These are phyloP conservation scores for Trichosporon asahii DNA, from an alignment of 1,284 basidiomycete species.

Conservation along the genomic window DNA sequence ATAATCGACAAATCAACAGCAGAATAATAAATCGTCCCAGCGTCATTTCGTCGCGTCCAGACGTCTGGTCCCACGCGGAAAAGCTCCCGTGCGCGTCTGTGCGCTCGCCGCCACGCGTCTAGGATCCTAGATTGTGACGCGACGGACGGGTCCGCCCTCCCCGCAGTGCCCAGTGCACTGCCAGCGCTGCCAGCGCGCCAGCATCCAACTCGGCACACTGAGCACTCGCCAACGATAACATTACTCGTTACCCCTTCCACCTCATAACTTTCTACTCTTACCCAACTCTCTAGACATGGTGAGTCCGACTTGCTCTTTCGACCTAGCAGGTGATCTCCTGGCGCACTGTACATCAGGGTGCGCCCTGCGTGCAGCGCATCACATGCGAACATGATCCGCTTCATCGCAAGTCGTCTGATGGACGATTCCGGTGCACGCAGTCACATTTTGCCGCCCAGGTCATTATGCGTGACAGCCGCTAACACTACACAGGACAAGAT, in stretches of 20 bases:
- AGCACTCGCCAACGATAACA: slow-evolving; percentile 1
- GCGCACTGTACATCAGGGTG: not conserved
- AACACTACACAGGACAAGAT: slow-evolving; percentile 56
- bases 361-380: not conserved
- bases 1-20: not conserved
- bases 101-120: slow-evolving; percentile 3
- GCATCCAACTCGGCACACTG: slow-evolving; percentile 1
- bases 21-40: not conserved
- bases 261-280: slow-evolving; percentile 1
- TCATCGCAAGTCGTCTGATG: not conserved
- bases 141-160: slow-evolving; percentile 6
- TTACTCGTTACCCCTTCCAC: slow-evolving; percentile 6
- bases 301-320: not conserved
- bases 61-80: not conserved
- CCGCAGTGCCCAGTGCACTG: not conserved
- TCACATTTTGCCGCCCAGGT: not conserved
- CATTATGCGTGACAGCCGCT: not conserved
- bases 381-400: not conserved
- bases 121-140: slow-evolving; percentile 4
- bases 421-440: not conserved
- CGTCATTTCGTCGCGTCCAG: not conserved
- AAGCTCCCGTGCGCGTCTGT: slow-evolving; percentile 4
- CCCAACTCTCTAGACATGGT: not conserved
- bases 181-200: slow-evolving; percentile 2
- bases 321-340: too few species aligned